phyloP scores from a whole-genome alignment of 176 grass and related monocot species.

The Tuctoria greenei region DNA sequence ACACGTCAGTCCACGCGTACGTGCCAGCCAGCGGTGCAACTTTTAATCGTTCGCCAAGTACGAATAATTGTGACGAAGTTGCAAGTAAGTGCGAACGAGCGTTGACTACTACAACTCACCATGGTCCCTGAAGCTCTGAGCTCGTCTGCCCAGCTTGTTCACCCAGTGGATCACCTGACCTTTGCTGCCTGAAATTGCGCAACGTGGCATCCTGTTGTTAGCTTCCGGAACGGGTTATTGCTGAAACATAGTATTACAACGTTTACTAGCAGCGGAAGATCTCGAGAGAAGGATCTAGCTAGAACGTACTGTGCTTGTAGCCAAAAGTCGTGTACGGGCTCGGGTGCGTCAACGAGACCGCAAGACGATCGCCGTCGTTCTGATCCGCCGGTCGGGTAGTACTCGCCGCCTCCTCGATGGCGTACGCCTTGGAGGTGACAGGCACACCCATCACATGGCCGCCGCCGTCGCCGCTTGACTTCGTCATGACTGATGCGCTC shows the following conservation, averaged over 20 bases:
- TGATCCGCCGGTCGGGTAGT: background rate
- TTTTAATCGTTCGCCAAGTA: background rate
- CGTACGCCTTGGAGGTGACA: conserved; percentile 54
- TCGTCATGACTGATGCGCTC: conserved; percentile 34
- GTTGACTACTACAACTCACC: conserved; percentile 32
- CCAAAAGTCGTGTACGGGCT: conserved; percentile 40
- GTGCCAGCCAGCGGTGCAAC: background rate
- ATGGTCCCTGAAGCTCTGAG: conserved; percentile 59
- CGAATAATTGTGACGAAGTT: background rate
- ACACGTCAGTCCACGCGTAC: conserved; percentile 21
- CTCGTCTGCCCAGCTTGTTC: conserved; percentile 56
- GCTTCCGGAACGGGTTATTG: background rate
- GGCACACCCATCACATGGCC: conserved; percentile 59
- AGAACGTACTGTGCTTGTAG: conserved; percentile 48
- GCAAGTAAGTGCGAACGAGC: background rate
- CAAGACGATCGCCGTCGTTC: conserved; percentile 35
- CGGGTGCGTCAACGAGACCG: conserved; percentile 47
- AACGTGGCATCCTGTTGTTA: background rate
- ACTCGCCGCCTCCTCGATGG: conserved; percentile 46
- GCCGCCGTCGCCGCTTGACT: conserved; percentile 33
- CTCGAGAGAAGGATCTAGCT: background rate
- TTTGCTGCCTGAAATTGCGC: conserved; percentile 38
- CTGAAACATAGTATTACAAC: background rate
- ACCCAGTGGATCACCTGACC: conserved; percentile 57
- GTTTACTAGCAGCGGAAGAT: background rate